A percentile compares a stretch with the other conserved stretches of the same genome.
phyloP scores from a whole-genome alignment of 108 stramenopile species.

The Skeletonema costatum region DNA sequence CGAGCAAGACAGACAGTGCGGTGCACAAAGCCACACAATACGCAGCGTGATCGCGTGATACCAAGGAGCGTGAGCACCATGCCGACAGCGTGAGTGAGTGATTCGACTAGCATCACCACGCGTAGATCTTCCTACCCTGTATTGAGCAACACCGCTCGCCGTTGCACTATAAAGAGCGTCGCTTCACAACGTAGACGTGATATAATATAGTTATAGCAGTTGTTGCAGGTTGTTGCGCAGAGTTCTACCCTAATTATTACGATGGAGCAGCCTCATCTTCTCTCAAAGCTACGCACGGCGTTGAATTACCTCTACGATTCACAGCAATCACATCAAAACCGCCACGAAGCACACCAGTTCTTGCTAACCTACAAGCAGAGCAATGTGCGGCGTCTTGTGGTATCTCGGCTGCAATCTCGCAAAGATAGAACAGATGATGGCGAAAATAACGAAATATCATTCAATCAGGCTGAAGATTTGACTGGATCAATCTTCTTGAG shows the following conservation, averaged over 20 bases:
- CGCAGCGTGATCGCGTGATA: too few relatives aligned
- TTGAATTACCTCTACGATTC: conserved; percentile 56
- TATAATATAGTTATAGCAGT: too few relatives aligned
- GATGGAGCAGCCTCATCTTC: conserved; percentile 46
- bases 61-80: too few relatives aligned
- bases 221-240: too few relatives aligned
- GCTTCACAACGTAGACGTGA: too few relatives aligned
- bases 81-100: too few relatives aligned
- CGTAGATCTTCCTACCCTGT: too few relatives aligned
- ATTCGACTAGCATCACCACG: too few relatives aligned
- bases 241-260: neutral
- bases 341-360: conserved; percentile 66
- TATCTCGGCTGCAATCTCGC: conserved; percentile 20
- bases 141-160: too few relatives aligned
- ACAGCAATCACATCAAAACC: conserved; percentile 14
- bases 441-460: neutral
- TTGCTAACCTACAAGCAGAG: conserved; percentile 63
- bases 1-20: too few relatives aligned
- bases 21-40: too few relatives aligned
- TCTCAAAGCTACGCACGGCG: conserved; percentile 57
- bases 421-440: conserved; percentile 19
- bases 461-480: neutral
- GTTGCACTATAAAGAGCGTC: too few relatives aligned
- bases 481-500: conserved; percentile 35
- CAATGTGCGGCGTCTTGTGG: conserved; percentile 62